phyloP scores from a whole-genome alignment of 2,329 filamentous ascomycete genomes.

The Colletotrichum sp. region DNA sequence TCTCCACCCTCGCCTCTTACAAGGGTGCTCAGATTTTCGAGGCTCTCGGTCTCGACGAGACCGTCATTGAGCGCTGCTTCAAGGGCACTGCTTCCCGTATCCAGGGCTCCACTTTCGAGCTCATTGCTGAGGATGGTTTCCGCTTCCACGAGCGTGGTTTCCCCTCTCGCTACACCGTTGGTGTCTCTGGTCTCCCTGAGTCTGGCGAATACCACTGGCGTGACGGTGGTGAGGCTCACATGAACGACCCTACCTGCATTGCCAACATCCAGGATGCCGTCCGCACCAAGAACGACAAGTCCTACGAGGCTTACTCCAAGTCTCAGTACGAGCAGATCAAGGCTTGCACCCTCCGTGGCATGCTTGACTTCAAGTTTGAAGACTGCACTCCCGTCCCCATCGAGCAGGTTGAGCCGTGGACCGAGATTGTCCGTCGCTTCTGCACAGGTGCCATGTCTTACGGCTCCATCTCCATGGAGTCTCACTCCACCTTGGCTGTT shows the following conservation, averaged over 20 bases:
- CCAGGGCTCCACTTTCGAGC: slow-evolving; percentile 90
- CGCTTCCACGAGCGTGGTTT: slow-evolving; percentile 94
- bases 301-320: slow-evolving; percentile 93
- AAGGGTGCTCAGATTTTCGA: slow-evolving; percentile 99
- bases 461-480: slow-evolving; percentile 98
- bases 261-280: slow-evolving; percentile 98
- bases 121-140: slow-evolving; percentile 93
- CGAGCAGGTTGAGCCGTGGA: slow-evolving; percentile 98
- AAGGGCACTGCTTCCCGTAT: slow-evolving; percentile 93
- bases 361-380: slow-evolving; percentile 96
- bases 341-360: slow-evolving; percentile 90
- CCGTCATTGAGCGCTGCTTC: slow-evolving; percentile 93
- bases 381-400: slow-evolving; percentile 85
- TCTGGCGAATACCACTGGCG: slow-evolving; percentile 99
- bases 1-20: slow-evolving; percentile 93
- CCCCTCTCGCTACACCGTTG: slow-evolving; percentile 78
- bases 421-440: slow-evolving; percentile 94
- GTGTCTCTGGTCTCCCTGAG: slow-evolving; percentile 82
- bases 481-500: slow-evolving; percentile 92
- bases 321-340: slow-evolving; percentile 97
- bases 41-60: slow-evolving; percentile 89
- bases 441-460: slow-evolving; percentile 99
- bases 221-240: slow-evolving; percentile 91
- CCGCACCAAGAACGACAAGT: slow-evolving; percentile 97
- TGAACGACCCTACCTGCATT: slow-evolving; percentile 94